Evolutionary conservation across 2,329 filamentous ascomycete genomes (phyloP).

Genomic region (Davidsoniella australis): DNA sequence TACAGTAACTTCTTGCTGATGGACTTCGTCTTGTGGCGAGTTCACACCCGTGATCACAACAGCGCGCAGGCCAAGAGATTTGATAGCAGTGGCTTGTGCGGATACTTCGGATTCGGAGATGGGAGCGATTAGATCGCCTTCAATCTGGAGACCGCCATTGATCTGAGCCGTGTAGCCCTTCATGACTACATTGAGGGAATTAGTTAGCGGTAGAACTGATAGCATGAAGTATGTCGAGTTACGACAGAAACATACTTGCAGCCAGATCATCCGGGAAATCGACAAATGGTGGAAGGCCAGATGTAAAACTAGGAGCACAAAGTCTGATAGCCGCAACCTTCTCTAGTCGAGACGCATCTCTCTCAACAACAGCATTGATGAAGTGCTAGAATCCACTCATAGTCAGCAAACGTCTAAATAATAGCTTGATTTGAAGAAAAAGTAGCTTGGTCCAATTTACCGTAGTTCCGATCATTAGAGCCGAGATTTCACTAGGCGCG

Average conservation of each 20-base stretch:
- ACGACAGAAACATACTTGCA: neutral
- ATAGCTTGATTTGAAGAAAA: neutral
- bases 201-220: neutral
- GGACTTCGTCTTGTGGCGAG: constrained; percentile 37
- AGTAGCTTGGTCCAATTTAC: neutral
- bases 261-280: constrained; percentile 34
- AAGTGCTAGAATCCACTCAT: constrained; percentile 24
- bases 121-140: constrained; percentile 14
- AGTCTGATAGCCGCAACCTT: constrained; percentile 37
- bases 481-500: constrained; percentile 23
- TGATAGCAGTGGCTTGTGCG: constrained; percentile 15
- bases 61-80: constrained; percentile 18
- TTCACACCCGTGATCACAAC: constrained; percentile 41
- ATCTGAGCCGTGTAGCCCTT: constrained; percentile 15
- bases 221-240: neutral
- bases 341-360: constrained; percentile 29
- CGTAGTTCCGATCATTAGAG: constrained; percentile 38
- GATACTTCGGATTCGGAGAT: constrained; percentile 12
- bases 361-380: constrained; percentile 39
- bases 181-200: constrained; percentile 9
- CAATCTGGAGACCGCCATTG: constrained; percentile 15
- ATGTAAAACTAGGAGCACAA: constrained; percentile 25
- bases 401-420: no score
- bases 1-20: constrained; percentile 33
- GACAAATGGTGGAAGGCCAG: constrained; percentile 31